Evolutionary conservation across 352 stramenopile genomes (phyloP), one percentile per base, ranked within the genome.

Genomic region (Pythium aristosporum): DNA sequence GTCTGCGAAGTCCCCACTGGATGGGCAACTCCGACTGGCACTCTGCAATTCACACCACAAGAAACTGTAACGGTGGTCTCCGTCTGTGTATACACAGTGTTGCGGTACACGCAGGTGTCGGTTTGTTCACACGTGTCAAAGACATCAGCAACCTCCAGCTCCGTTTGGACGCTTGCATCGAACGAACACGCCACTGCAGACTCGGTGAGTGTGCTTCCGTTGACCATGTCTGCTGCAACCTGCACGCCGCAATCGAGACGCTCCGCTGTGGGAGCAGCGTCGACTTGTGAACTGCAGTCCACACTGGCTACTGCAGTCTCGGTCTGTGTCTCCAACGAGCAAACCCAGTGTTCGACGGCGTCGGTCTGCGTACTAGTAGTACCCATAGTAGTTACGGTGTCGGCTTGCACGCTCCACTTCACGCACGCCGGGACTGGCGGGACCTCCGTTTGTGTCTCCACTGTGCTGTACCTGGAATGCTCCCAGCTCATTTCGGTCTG

Each of bases 121-220:
- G 57, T 56, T 25, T 63, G 57, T 30, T 49, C 37, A 18, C 43
- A 21, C 18, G 28, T 12, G 11, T 63, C 56, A 30, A 43, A 18
- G 16, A 20, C 20, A 1, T 47, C 25, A 2, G 10, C 13, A 57
- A 30, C 3, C 1, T 12, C 30, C 7, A 30, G 12, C 4, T 43
- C 18, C 18, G 50, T 44, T 25, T 57, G 50, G 32, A 44, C 50
- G 21, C 0, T 37, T 18, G 7, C 21, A 9, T 53, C 47, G 16
- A 37, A 20, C 6, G 23, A 36, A 0, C 12, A 21, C 9, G 16
- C 48, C 13, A 36, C 36, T 3, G 21, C 20, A 41, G 37, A 5
- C 18, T 63, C 56, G 13, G 8, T 28, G 8, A 47, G 30, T 5
- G 46, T 48, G 12, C 7, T 62, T 12, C 39, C 32, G 5, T 39